phyloP scores from a whole-genome alignment of 2,329 filamentous ascomycete species.

The Botrytis hyacinthi region DNA sequence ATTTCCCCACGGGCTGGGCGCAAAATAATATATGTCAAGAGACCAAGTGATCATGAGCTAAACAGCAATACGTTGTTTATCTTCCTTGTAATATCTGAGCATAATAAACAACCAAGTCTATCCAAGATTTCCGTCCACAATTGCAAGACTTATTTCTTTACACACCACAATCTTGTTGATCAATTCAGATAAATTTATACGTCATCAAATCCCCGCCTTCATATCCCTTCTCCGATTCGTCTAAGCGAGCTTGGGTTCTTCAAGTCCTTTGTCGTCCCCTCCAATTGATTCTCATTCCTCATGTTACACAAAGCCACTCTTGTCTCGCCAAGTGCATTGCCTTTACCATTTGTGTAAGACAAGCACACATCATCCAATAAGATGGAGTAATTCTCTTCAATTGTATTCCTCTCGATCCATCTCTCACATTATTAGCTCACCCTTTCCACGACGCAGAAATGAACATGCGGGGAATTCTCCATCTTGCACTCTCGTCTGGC shows the following conservation, averaged over 20 bases:
- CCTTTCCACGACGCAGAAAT: neutral
- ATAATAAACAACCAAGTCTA: neutral
- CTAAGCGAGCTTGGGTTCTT: neutral
- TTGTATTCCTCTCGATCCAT: neutral
- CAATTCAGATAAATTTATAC: neutral
- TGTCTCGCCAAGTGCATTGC: constrained; percentile 3
- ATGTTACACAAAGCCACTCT: neutral
- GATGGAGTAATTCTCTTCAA: neutral
- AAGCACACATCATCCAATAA: neutral
- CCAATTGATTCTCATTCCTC: neutral
- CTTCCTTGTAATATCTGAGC: neutral
- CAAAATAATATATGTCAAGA: neutral
- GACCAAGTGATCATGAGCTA: constrained; percentile 13
- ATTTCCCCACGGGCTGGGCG: neutral
- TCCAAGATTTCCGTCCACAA: neutral
- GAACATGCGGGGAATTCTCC: neutral
- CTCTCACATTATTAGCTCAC: neutral
- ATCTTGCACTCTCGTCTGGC: neutral
- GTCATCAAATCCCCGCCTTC: constrained; percentile 11
- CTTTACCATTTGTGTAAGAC: neutral
- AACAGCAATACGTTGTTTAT: neutral
- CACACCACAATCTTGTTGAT: neutral
- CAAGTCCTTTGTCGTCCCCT: constrained; percentile 3
- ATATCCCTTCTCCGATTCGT: constrained; percentile 6
- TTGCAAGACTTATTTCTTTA: neutral